Evolutionary conservation across 352 stramenopile genomes (phyloP), one percentile per base, ranked within the genome.

Genomic region (Globisporangium echinulatum): DNA sequence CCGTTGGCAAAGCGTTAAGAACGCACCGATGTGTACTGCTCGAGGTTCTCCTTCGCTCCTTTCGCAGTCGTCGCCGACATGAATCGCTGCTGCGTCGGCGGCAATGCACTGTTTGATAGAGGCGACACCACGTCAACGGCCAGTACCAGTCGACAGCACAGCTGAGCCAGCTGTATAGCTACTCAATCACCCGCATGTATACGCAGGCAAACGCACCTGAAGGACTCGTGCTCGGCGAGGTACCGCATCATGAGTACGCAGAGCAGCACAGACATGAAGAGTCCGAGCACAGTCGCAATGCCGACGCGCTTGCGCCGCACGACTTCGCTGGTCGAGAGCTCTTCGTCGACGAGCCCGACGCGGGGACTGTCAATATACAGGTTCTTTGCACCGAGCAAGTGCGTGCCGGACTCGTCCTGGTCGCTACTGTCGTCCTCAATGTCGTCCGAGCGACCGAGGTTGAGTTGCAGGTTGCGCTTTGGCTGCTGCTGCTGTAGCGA

Each of bases 281-380:
- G 75, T 7, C 71, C 79, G 13, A 71, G 33, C 2, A 94, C 54
- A 4, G 82, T 81, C 7, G 72, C 67, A 44, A 77, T 80, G 25
- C 84, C 84, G 15, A 94, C 72, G 37, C 73, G 69, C 37, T 76
- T 68, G 8, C 82, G 82, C 4, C 77, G 72, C 5, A 62, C 55
- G 19, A 85, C 74, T 59, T 94, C 84, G 3, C 74, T 68, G 10
- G 74, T 59, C n/a, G 68, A 80, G 37, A 79, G 56, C 36, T 82
- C 64, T 39, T 73, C 71, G 43, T 85, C 74, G 9, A 77, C 46
- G 14, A 58, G 70, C 4, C 53, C 63, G 7, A 81, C 64, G 13
- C 83, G 83, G 8, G 81, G 81, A 15, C 75, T 88, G 58, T 93
- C 83, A 19, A 84, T 73, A 61, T 91, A 93, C 14, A 93, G 50